Evolutionary conservation across 2,329 filamentous ascomycete genomes (phyloP).

Genomic region (Remersonia thermophila): DNA sequence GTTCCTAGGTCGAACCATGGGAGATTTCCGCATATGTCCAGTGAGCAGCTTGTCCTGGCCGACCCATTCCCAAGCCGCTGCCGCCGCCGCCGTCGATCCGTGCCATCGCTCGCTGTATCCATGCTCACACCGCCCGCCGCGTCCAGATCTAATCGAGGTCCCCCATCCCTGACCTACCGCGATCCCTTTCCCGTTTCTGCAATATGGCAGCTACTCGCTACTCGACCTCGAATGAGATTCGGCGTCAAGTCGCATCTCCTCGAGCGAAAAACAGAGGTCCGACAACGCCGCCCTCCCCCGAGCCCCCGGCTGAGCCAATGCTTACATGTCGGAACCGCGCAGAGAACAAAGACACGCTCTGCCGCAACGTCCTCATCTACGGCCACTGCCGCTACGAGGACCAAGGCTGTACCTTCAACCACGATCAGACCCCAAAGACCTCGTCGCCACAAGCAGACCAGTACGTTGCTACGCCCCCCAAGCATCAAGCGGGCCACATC

Average conservation of each 20-base stretch:
- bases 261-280: conserved; percentile 39
- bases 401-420: conserved; percentile 81
- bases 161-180: conserved; percentile 12
- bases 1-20: conserved; percentile 34
- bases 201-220: conserved; percentile 37
- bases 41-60: conserved; percentile 23
- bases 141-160: conserved; percentile 29
- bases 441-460: conserved; percentile 35
- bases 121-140: conserved; percentile 12
- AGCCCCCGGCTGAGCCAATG: too few relatives aligned
- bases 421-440: conserved; percentile 55
- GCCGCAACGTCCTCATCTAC: conserved; percentile 86
- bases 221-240: conserved; percentile 31
- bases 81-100: too few relatives aligned
- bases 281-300: conserved; percentile 1
- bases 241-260: conserved; percentile 43
- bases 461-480: conserved; percentile 26
- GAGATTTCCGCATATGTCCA: conserved; percentile 28
- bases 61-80: too few relatives aligned
- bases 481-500: not conserved
- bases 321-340: not conserved
- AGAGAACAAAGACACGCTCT: conserved; percentile 83
- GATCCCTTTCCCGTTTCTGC: not conserved
- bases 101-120: too few relatives aligned
- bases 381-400: conserved; percentile 88